Evolutionary conservation across 768 basidiomycete genomes (phyloP).

Genomic region (Kwoniella dejecticola): DNA sequence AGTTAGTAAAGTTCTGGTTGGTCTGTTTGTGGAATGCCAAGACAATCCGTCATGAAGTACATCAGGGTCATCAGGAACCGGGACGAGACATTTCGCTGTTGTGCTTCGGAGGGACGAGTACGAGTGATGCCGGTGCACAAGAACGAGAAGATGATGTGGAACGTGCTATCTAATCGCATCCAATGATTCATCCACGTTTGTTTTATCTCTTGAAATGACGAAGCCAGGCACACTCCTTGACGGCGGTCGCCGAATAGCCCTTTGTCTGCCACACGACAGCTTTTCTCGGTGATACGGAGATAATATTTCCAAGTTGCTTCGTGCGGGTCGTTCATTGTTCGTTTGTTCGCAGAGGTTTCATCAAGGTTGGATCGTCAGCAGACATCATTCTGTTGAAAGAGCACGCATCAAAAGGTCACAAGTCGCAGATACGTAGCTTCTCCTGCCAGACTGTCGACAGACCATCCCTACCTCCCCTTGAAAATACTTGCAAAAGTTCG

Average conservation of each 20-base stretch:
- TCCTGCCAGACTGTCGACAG: neutral
- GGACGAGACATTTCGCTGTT: neutral
- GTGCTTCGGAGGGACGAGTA: neutral
- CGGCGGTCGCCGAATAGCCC: neutral
- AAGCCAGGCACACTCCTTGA: neutral
- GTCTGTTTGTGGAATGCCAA: slow-evolving; percentile 9
- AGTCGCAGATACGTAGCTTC: neutral
- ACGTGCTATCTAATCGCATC: neutral
- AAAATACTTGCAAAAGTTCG: neutral
- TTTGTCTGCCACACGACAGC: neutral
- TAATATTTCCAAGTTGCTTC: neutral
- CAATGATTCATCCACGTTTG: neutral
- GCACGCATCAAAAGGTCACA: neutral
- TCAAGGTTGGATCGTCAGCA: neutral
- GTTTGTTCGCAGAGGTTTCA: no score
- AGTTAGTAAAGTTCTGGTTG: slow-evolving; percentile 7
- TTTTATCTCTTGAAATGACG: neutral
- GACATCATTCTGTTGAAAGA: neutral
- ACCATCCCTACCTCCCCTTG: neutral
- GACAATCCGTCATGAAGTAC: neutral
- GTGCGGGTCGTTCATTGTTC: neutral
- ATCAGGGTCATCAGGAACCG: slow-evolving; percentile 1
- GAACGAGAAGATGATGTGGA: neutral
- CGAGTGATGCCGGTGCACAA: neutral
- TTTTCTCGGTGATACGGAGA: neutral